phyloP scores from a whole-genome alignment of 495 filamentous ascomycete species.

The Aspergillus leporis region DNA sequence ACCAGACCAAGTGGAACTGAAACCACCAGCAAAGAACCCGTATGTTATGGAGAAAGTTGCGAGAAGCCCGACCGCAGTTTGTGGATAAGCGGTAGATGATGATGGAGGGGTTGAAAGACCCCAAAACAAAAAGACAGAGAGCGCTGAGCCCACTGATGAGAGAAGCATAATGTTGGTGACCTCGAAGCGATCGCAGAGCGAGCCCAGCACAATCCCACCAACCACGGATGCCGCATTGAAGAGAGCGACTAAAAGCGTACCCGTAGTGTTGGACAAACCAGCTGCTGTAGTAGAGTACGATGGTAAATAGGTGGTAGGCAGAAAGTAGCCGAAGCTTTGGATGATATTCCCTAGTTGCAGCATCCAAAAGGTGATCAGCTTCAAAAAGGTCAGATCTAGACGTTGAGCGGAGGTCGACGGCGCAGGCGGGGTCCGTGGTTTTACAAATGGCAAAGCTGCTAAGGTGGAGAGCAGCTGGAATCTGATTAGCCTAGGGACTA shows the following conservation, averaged over 20 bases:
- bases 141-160: slow-evolving; percentile 56
- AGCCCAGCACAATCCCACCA: slow-evolving; percentile 59
- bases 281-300: slow-evolving; percentile 54
- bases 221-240: slow-evolving; percentile 59
- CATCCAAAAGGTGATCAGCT: slow-evolving; percentile 50
- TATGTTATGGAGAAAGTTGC: slow-evolving; percentile 66
- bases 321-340: slow-evolving; percentile 66
- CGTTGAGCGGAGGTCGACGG: slow-evolving; percentile 28
- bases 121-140: slow-evolving; percentile 68
- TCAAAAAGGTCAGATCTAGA: slow-evolving; percentile 51
- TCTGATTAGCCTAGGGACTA: background rate
- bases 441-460: slow-evolving; percentile 57
- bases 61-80: slow-evolving; percentile 54
- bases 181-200: slow-evolving; percentile 59
- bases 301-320: slow-evolving; percentile 66
- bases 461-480: slow-evolving; percentile 46
- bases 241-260: slow-evolving; percentile 54
- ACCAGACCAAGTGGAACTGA: slow-evolving; percentile 61
- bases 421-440: slow-evolving; percentile 54
- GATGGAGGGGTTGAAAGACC: slow-evolving; percentile 45
- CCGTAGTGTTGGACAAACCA: slow-evolving; percentile 42
- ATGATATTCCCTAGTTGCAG: slow-evolving; percentile 59
- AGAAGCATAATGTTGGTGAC: slow-evolving; percentile 61
- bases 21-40: slow-evolving; percentile 69
- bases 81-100: slow-evolving; percentile 22